Evolutionary conservation across 176 grass and related monocot species (phyloP), one percentile per base, ranked within the genome.

Genomic region (Tuctoria greenei): DNA sequence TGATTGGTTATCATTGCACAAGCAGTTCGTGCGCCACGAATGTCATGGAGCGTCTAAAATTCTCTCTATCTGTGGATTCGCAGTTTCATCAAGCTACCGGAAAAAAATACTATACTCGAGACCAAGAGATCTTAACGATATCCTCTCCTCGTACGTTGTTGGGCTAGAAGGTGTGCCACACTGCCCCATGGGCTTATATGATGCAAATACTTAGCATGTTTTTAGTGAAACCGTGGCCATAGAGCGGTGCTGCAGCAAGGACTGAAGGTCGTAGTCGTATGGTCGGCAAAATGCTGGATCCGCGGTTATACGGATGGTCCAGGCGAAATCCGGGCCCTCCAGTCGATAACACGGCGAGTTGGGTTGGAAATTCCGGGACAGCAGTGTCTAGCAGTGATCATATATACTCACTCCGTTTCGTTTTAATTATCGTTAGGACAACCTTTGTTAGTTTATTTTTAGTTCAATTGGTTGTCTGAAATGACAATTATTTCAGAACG

Each of bases 261-360:
- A 57, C 10, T 12, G 54, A 24, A 31, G 58, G 26, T 34, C 58
- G 26, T 60, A 58, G 25, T 70, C 35, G 20, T 36, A 12, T 55
- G 65, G 57, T 71, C 66, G 73, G 54, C 25, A 23, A 7, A 41
- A 35, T 62, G 72, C 25, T 60, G 9, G 72, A 71, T 71, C 65
- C 20, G 15, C 8, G 34, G 24, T 61, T 39, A 57, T 60, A 21
- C 9, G 1, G 13, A n/a, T 72, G 55, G 73, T 23, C 24, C 20
- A 71, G 27, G 46, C 24, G 52, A 61, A 61, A 54, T 52, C 16
- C 31, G 73, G 65, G 43, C 43, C 64, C 42, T 51, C 27, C n/a
- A 38, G 52, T 38, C 15, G 40, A 24, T 49, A 49, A 58, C 13
- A 7, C 5, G 16, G 69, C 20, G 36, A 20, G 26, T 13, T 28